These are phyloP conservation scores for Auricularia cornea DNA, from an alignment of 768 basidiomycete genomes.

Conservation along the genomic window DNA sequence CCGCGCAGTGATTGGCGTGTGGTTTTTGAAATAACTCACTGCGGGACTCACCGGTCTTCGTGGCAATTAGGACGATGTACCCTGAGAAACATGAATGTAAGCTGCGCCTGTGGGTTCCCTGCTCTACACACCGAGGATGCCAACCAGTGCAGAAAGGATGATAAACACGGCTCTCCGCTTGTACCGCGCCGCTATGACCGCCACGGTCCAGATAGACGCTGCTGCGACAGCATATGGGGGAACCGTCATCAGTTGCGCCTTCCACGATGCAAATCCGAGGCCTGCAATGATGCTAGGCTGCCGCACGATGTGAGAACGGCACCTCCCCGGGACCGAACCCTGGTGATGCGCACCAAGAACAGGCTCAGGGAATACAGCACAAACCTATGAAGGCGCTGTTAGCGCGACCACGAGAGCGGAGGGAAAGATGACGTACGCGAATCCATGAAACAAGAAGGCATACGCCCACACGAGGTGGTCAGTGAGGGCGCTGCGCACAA, in stretches of 20 bases:
- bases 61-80: slow-evolving; percentile 47
- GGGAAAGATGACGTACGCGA: slow-evolving; percentile 24
- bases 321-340: not conserved
- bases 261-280: slow-evolving; percentile 51
- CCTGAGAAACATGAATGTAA: slow-evolving; percentile 23
- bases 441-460: slow-evolving; percentile 52
- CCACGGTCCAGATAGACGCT: slow-evolving; percentile 33
- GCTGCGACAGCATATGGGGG: slow-evolving; percentile 47
- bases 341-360: slow-evolving; percentile 36
- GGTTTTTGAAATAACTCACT: not conserved
- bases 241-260: slow-evolving; percentile 52
- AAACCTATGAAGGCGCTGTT: slow-evolving; percentile 20
- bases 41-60: slow-evolving; percentile 31
- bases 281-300: slow-evolving; percentile 53
- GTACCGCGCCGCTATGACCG: slow-evolving; percentile 30
- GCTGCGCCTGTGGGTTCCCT: not conserved
- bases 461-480: slow-evolving; percentile 57
- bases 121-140: slow-evolving; percentile 42
- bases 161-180: slow-evolving; percentile 46
- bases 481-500: slow-evolving; percentile 45
- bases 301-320: not conserved
- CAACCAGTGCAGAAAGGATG: slow-evolving; percentile 38
- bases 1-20: slow-evolving; percentile 2
- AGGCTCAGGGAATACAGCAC: slow-evolving; percentile 50
- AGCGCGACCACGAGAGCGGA: not conserved